A percentile compares a stretch with the other conserved stretches of the same genome.
Conservation (phyloP, 2,329 filamentous ascomycete genomes). For the Tolypocladium ophioglossoides region DNA sequence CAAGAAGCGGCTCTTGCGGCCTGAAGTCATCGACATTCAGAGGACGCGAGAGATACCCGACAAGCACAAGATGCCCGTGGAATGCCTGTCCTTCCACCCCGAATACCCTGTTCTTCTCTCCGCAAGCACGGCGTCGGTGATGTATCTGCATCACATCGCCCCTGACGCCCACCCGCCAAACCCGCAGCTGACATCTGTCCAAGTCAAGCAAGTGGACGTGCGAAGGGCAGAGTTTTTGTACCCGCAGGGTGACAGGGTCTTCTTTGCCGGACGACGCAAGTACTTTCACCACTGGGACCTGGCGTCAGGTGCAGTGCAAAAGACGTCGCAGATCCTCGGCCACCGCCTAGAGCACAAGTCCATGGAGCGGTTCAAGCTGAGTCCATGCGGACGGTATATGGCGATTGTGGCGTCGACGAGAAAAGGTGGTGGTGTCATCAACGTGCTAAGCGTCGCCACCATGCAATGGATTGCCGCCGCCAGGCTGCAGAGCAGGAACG, state of each 20-base stretch:
- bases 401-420: slow-evolving; percentile 68
- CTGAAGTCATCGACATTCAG: slow-evolving; percentile 85
- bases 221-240: slow-evolving; percentile 72
- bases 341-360: slow-evolving; percentile 73
- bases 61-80: slow-evolving; percentile 67
- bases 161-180: slow-evolving; percentile 69
- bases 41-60: slow-evolving; percentile 77
- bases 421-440: slow-evolving; percentile 83
- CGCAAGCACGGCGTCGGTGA: slow-evolving; percentile 72
- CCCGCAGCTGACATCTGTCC: slow-evolving; percentile 80
- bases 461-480: slow-evolving; percentile 83
- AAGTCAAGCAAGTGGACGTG: slow-evolving; percentile 75
- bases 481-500: slow-evolving; percentile 69
- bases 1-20: slow-evolving; percentile 63
- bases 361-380: slow-evolving; percentile 86
- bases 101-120: slow-evolving; percentile 81
- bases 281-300: slow-evolving; percentile 97
- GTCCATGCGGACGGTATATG: slow-evolving; percentile 78
- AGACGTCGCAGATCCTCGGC: slow-evolving; percentile 65
- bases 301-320: slow-evolving; percentile 68
- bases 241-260: slow-evolving; percentile 64
- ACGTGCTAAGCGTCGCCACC: slow-evolving; percentile 68
- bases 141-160: slow-evolving; percentile 83
- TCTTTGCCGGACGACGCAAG: slow-evolving; percentile 76
- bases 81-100: slow-evolving; percentile 82